These are phyloP conservation scores for Jamesozyma lodderae DNA, from an alignment of 805 yeast genomes.

Conservation along the genomic window DNA sequence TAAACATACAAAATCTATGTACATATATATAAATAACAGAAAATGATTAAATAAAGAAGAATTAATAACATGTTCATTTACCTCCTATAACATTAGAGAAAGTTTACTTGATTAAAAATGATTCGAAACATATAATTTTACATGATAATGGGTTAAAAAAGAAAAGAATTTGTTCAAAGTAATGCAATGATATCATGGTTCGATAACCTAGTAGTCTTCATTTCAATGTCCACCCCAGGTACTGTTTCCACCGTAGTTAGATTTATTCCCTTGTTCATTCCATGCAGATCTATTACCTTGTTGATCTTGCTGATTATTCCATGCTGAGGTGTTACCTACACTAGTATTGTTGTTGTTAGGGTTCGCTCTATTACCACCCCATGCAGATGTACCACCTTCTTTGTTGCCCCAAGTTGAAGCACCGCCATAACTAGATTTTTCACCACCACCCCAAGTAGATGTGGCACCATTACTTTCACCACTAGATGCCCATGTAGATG, in stretches of 20 bases:
- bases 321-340: slow-evolving; percentile 37
- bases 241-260: slow-evolving; percentile 24
- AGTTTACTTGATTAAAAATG: no score
- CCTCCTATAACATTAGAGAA: no score
- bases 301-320: slow-evolving; percentile 20
- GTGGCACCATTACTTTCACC: slow-evolving; percentile 38
- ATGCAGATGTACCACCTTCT: slow-evolving; percentile 36
- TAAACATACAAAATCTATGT: no score
- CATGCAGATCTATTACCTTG: slow-evolving; percentile 32
- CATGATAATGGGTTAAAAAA: no score
- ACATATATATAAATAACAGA: no score
- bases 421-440: slow-evolving; percentile 32
- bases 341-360: slow-evolving; percentile 27
- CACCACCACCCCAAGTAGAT: slow-evolving; percentile 37
- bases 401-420: slow-evolving; percentile 37
- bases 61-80: background rate
- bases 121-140: no score
- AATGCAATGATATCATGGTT: no score
- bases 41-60: no score
- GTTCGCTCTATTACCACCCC: slow-evolving; percentile 30
- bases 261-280: slow-evolving; percentile 26
- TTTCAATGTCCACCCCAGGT: slow-evolving; percentile 27
- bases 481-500: slow-evolving; percentile 38
- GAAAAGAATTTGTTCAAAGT: no score
- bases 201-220: no score